Base-by-base conservation (phyloP, 1,284 basidiomycete species). In the Cutaneotrichosporon curvatum region DNA sequence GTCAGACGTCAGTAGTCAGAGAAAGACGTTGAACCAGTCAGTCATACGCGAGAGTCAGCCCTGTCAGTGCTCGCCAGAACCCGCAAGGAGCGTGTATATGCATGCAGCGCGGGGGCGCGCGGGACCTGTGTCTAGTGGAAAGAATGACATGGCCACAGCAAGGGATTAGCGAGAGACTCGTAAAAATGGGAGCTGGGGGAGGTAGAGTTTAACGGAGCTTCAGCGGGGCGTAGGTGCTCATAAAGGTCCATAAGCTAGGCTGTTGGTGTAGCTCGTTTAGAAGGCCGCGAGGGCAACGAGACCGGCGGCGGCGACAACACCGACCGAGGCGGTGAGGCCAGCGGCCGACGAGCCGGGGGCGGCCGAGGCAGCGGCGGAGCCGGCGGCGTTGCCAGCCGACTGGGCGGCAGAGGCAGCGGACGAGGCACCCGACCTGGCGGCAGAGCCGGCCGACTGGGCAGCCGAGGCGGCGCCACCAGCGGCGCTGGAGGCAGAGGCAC, bases 341-440 rank as follows among this genome's bases (percentile, higher is more conserved):
- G 38, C 42, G 25, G 53, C 43, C 10, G 59, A 50, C 33, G 53
- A 20, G 31, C 54, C 37, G 9, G 57, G 37, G 5, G 53, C 43
- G 23, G 60, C 31, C 32, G 53, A 46, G 40, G 61, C 55, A 32
- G 61, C 23, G 15, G 58, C 45, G 30, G 56, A 37, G 7, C 56
- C 39, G 6, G 55, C 45, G 25, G 60, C 31, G 36, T 51, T 47
- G 40, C 60, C 55, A 30, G 61, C 25, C 35, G 45, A 14, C 20
- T 36, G 28, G n/a, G 31, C 39, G 32, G 35, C 34, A 18, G 40
- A 25, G 23, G 16, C 31, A 16, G 41, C 38, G 21, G 43, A 12
- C 21, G 41, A 15, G 16, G 32, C 15, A 31, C 37, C 23, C 9
- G 28, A 35, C 28, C 23, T 30, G 31, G 44, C 9, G 22, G 15